phyloP scores from a whole-genome alignment of 306 rosid genomes.

The Argentina anserina region DNA sequence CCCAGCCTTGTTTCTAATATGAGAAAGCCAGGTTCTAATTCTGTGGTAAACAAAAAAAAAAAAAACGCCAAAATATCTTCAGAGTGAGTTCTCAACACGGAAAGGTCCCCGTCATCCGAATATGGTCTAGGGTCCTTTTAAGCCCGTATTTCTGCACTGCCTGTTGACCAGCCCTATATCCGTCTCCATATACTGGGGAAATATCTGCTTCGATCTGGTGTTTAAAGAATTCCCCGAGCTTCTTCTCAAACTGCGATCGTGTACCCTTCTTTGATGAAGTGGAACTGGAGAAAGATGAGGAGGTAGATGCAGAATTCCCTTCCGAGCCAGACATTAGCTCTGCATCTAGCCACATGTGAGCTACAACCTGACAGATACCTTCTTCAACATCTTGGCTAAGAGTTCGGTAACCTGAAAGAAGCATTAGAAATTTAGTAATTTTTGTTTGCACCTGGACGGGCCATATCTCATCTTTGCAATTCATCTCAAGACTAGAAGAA shows the following conservation, averaged over 20 bases:
- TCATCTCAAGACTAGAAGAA: background rate
- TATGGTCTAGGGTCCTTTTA: conserved; percentile 74
- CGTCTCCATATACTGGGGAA: conserved; percentile 93
- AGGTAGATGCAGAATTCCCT: conserved; percentile 48
- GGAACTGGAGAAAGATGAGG: conserved; percentile 51
- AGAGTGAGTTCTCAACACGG: conserved; percentile 48
- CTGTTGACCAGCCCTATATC: conserved; percentile 82
- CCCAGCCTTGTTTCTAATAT: conserved; percentile 49
- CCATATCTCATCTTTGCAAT: background rate
- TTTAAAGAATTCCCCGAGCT: conserved; percentile 89
- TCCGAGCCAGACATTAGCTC: conserved; percentile 62
- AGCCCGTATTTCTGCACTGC: conserved; percentile 88
- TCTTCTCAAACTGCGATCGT: conserved; percentile 65
- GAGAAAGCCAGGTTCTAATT: conserved; percentile 45
- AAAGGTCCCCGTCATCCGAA: conserved; percentile 71
- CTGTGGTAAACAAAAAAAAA: conserved; percentile 40
- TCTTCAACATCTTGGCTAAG: conserved; percentile 95
- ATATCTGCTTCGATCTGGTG: conserved; percentile 96
- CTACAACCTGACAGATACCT: conserved; percentile 97
- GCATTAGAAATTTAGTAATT: background rate
- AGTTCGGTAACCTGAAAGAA: conserved; percentile 72
- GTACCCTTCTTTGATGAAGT: conserved; percentile 39
- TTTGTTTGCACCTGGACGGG: background rate
- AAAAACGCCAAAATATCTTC: background rate
- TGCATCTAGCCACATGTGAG: conserved; percentile 88